A percentile compares a stretch with the other conserved stretches of the same genome.
Evolutionary conservation across 306 rosid genomes (phyloP).

Genomic region (Mucuna pruriens): DNA sequence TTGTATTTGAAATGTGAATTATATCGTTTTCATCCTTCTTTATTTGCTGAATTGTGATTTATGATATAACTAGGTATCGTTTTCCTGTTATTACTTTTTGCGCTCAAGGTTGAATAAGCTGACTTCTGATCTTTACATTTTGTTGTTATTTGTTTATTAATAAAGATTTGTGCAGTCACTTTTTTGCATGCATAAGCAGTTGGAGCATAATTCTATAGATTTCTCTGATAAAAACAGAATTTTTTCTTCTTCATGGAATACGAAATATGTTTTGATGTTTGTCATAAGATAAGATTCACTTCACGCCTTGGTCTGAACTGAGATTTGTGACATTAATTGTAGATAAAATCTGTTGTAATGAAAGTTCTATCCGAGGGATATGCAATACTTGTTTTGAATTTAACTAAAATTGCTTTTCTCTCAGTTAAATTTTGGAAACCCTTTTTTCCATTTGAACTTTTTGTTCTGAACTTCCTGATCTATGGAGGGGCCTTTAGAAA

Average conservation of each 20-base stretch:
- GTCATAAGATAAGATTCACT: neutral
- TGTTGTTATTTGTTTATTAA: neutral
- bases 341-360: neutral
- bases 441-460: neutral
- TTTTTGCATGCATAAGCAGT: neutral
- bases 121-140: neutral
- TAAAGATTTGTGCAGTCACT: neutral
- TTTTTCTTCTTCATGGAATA: neutral
- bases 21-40: neutral
- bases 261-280: neutral
- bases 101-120: neutral
- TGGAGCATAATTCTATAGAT: neutral
- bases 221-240: neutral
- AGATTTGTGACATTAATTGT: neutral
- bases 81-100: neutral
- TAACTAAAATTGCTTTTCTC: neutral
- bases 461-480: neutral
- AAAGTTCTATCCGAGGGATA: neutral
- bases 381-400: neutral
- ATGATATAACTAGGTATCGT: neutral
- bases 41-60: neutral
- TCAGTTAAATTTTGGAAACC: neutral
- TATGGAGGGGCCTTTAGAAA: neutral
- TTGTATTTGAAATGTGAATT: neutral
- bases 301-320: neutral